phyloP scores from a whole-genome alignment of 192 early-diverging fungal species.

The Entomortierella parvispora region DNA sequence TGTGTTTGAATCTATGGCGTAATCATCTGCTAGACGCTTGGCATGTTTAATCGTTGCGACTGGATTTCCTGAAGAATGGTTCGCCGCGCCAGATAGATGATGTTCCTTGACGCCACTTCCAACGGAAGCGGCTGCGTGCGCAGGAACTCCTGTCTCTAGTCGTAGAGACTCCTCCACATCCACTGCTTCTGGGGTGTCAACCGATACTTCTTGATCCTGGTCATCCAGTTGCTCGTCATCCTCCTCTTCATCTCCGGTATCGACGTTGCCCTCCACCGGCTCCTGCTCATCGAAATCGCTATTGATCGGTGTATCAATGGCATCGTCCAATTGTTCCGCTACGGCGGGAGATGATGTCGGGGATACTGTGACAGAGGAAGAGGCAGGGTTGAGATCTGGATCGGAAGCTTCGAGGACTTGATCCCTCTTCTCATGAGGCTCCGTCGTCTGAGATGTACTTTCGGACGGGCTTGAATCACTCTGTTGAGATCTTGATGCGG shows the following conservation, averaged over 20 bases:
- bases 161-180: too few species aligned
- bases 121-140: background rate
- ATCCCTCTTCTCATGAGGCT: constrained; percentile 16
- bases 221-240: background rate
- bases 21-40: constrained; percentile 14
- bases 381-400: background rate
- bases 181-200: too few species aligned
- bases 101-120: background rate
- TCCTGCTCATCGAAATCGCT: constrained; percentile 12
- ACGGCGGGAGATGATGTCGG: background rate
- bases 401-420: constrained; percentile 23
- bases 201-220: too few species aligned
- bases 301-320: constrained; percentile 19
- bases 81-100: background rate
- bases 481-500: background rate
- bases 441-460: background rate
- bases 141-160: too few species aligned
- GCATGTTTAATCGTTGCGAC: constrained; percentile 10
- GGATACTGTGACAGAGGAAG: background rate
- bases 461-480: background rate
- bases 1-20: constrained; percentile 18
- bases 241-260: background rate
- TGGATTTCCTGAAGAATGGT: background rate
- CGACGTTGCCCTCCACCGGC: background rate
- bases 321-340: constrained; percentile 8